phyloP scores from a whole-genome alignment of 208 protist genomes.

The Leishmania aethiopica region DNA sequence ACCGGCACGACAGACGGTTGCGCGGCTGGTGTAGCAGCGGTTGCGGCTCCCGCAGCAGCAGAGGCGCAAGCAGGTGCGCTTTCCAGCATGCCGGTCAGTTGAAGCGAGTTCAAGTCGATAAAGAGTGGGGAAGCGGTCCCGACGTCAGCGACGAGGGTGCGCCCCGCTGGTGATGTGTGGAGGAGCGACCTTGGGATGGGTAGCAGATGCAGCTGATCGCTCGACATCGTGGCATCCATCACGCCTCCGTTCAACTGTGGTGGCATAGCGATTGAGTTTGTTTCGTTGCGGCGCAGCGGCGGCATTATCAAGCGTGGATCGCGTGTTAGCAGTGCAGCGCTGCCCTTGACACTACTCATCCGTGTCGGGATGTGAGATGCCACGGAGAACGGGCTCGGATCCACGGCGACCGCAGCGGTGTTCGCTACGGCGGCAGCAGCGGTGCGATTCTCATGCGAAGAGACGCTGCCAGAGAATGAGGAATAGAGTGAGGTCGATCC shows the following conservation, averaged over 20 bases:
- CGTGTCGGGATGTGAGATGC: neutral
- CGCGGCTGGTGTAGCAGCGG: neutral
- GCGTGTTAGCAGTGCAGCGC: no score
- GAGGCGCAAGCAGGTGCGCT: neutral
- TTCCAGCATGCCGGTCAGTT: neutral
- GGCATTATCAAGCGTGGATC: neutral
- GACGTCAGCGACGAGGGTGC: neutral
- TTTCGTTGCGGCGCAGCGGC: neutral
- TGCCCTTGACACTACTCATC: neutral
- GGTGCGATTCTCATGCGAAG: neutral
- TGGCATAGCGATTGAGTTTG: neutral
- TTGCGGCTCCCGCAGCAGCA: neutral
- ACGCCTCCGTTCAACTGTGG: no score
- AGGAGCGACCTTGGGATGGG: neutral
- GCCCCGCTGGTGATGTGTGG: neutral
- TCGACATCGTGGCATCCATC: neutral
- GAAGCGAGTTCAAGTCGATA: neutral
- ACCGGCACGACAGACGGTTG: neutral
- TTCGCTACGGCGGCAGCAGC: neutral
- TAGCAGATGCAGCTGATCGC: neutral
- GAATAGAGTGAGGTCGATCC: neutral
- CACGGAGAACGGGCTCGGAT: neutral
- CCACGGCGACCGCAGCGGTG: neutral
- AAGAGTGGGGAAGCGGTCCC: neutral
- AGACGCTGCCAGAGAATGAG: neutral